Base-by-base conservation (phyloP, 2,329 filamentous ascomycete species). In the Colletotrichum gloeosporioides region DNA sequence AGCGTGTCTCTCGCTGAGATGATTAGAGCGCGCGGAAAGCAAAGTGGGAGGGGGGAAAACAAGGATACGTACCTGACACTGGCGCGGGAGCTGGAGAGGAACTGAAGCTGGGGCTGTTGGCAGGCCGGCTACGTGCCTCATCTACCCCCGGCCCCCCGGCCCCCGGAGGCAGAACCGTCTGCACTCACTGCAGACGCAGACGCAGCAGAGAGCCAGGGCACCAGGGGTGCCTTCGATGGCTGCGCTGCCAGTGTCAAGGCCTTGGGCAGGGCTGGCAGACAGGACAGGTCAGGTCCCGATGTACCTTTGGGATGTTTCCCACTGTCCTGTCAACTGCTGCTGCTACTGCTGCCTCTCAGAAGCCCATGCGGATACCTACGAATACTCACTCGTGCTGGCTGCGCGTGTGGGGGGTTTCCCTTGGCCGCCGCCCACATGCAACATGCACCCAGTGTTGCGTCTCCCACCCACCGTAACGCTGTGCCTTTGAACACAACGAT, bases 231-330 rank as follows among this genome's bases (percentile, higher is more conserved):
- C 44, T 59, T 59, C 44, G 44, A 25, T 31, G 25, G 55, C 16
- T 18, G 27, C 55, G 55, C 55, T 59, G 27, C 55, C 18, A 53
- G 44, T 53, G 44, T 53, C 44, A 22, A 53, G 44, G 44, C 44
- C 44, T 53, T 53, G 44, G 44, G 44, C 44, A 53, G 29, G 53
- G 25, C 12, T 16, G 53, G 25, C 25, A 10, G 53, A 13, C 53
- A 27, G 32, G 49, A 34, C 4, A 71, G 61, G 32, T 13, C n/a
- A 31, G 22, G 25, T 34, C 63, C 32, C 16, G 36, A 73, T 36
- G 71, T 73, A 64, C 66, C 57, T 57, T n/a, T 57, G 44, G 55
- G 55, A 55, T 63, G 65, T 64, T 69, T 69, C 66, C 39, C 66
- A 57, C 71, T 64, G 71, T 64, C 57, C 55, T 64, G 32, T 74